Conservation (phyloP, 2,329 filamentous ascomycete genomes). For the Malbranchea zuffiana region DNA sequence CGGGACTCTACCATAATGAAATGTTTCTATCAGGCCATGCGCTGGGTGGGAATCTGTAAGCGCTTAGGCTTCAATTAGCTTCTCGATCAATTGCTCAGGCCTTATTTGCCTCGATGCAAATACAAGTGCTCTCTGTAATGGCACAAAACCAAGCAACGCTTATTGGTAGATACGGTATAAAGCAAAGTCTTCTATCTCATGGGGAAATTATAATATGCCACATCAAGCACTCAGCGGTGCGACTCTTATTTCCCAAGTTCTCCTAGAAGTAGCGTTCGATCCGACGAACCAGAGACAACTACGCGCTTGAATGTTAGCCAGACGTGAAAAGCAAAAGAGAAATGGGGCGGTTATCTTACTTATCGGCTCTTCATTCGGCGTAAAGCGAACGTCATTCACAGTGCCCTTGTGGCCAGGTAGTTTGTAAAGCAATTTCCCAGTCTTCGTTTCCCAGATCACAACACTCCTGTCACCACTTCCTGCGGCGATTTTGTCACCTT, state of each 20-base stretch:
- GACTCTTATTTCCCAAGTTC: slow-evolving; percentile 56
- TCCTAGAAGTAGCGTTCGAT: slow-evolving; percentile 71
- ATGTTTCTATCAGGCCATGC: too few relatives aligned
- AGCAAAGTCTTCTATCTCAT: too few relatives aligned
- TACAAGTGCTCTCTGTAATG: too few relatives aligned
- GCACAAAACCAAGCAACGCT: too few relatives aligned
- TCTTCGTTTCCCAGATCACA: slow-evolving; percentile 79
- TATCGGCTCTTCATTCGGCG: slow-evolving; percentile 72
- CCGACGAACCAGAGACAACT: slow-evolving; percentile 88
- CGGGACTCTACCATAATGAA: too few relatives aligned
- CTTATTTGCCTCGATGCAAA: too few relatives aligned
- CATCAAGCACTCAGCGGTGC: not conserved
- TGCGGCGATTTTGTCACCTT: slow-evolving; percentile 75
- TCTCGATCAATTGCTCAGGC: too few relatives aligned
- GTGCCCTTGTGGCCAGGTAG: slow-evolving; percentile 89
- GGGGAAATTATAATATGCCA: not conserved
- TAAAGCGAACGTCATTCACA: slow-evolving; percentile 89
- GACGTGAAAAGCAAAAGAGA: slow-evolving; percentile 1
- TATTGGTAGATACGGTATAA: too few relatives aligned
- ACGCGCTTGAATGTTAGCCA: slow-evolving; percentile 6
- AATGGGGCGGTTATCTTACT: slow-evolving; percentile 48
- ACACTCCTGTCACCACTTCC: slow-evolving; percentile 85
- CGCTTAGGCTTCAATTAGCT: too few relatives aligned
- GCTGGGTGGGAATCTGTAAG: too few relatives aligned
- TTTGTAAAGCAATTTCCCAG: slow-evolving; percentile 87